Percentiles rank a stretch among this genome's conserved stretches.
Evolutionary conservation across 495 filamentous ascomycete species (phyloP).

Genomic region (Aspergillus bertholletiae): DNA sequence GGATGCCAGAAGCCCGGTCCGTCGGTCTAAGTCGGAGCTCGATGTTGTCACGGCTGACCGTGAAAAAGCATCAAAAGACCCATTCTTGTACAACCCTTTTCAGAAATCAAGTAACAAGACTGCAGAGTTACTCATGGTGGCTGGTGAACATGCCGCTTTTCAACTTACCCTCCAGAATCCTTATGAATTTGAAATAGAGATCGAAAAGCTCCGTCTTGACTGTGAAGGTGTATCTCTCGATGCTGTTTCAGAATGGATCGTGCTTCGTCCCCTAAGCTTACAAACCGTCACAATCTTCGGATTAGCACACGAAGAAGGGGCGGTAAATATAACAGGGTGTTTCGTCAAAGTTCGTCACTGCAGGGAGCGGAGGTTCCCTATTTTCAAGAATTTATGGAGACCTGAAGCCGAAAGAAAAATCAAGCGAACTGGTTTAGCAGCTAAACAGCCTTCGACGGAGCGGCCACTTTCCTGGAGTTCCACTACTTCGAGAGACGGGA

Average conservation of each 20-base stretch:
- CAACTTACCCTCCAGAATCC: constrained; percentile 85
- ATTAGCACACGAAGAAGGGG: constrained; percentile 61
- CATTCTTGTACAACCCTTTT: constrained; percentile 93
- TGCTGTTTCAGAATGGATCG: constrained; percentile 57
- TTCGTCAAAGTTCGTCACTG: constrained; percentile 77
- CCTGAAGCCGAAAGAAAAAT: constrained; percentile 68
- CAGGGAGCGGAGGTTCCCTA: constrained; percentile 74
- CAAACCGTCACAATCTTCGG: constrained; percentile 73
- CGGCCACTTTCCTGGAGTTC: constrained; percentile 56
- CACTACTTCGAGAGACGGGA: constrained; percentile 41
- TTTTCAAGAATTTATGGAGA: constrained; percentile 73
- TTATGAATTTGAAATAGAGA: constrained; percentile 85
- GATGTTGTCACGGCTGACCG: constrained; percentile 53
- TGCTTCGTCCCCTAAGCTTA: constrained; percentile 74
- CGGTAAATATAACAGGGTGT: constrained; percentile 73
- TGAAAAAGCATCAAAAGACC: constrained; percentile 59
- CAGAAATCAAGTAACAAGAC: constrained; percentile 59
- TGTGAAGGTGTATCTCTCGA: constrained; percentile 68
- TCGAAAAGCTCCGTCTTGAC: constrained; percentile 77
- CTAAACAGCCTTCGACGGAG: constrained; percentile 51
- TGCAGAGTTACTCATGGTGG: constrained; percentile 66
- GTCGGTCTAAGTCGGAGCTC: constrained; percentile 69
- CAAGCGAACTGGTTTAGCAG: constrained; percentile 65
- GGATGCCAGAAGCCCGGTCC: constrained; percentile 56
- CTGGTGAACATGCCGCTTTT: constrained; percentile 73